Percentiles rank a stretch among this genome's conserved stretches.
Conservation (phyloP, 148 eudicot genomes). For the Silene uniflora region DNA sequence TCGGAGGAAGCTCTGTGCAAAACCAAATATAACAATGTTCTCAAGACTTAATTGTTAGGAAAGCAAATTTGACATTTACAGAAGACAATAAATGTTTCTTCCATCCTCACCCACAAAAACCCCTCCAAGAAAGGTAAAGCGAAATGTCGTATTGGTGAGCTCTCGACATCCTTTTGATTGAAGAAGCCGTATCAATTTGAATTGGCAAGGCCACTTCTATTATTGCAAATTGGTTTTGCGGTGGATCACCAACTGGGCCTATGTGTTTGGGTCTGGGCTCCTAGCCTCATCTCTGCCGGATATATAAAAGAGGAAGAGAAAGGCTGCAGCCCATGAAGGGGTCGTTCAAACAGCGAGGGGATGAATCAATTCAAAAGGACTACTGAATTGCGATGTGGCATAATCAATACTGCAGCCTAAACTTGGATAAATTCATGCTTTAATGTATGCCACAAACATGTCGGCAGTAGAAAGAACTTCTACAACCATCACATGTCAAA, state of each 20-base stretch:
- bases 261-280: no score
- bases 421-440: not conserved
- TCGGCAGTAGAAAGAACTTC: not conserved
- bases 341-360: not conserved
- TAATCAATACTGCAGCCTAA: not conserved
- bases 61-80: not conserved
- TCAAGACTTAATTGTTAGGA: not conserved
- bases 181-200: no score
- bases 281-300: not conserved
- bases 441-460: not conserved
- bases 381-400: not conserved
- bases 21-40: not conserved
- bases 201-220: no score
- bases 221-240: no score
- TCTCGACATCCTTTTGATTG: no score
- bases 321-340: not conserved
- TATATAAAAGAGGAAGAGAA: not conserved
- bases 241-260: no score
- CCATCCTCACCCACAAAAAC: not conserved
- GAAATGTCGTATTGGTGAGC: no score
- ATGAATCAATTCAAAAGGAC: not conserved
- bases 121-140: no score
- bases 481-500: not conserved
- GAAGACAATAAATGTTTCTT: no score
- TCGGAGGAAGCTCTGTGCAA: conserved; percentile 41